phyloP scores from a whole-genome alignment of 2,329 filamentous ascomycete species.

The Diplodia intermedia region DNA sequence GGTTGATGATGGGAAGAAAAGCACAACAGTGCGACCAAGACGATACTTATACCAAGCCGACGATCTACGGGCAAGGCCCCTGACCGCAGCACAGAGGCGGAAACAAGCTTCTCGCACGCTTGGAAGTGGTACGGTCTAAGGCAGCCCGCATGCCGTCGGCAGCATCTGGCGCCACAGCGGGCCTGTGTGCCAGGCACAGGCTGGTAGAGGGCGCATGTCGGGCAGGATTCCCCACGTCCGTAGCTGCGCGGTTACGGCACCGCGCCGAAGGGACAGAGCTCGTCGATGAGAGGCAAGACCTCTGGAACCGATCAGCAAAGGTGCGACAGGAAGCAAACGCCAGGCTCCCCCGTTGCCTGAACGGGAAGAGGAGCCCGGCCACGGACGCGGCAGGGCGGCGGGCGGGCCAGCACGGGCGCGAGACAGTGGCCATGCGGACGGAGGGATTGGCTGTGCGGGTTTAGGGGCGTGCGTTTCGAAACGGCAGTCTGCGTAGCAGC shows the following conservation, averaged over 20 bases:
- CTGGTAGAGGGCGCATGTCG: not conserved
- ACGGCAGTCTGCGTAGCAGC: conserved; percentile 5
- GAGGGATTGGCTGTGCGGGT: conserved; percentile 14
- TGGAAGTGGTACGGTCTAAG: conserved; percentile 1
- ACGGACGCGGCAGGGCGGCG: not conserved
- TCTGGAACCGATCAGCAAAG: conserved; percentile 15
- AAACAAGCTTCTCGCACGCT: conserved; percentile 21
- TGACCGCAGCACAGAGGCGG: conserved; percentile 14
- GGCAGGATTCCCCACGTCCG: conserved; percentile 16
- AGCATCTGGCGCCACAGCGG: conserved; percentile 19
- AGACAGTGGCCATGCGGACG: not conserved
- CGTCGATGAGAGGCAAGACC: conserved; percentile 10
- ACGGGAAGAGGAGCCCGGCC: not conserved
- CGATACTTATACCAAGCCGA: conserved; percentile 22
- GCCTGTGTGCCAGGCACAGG: not conserved
- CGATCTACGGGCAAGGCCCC: conserved; percentile 8
- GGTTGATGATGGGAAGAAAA: conserved; percentile 7
- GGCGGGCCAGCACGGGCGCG: conserved; percentile 1
- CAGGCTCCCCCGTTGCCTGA: not conserved
- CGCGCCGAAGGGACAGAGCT: conserved; percentile 6
- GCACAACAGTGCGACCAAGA: not conserved
- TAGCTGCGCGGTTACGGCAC: conserved; percentile 15
- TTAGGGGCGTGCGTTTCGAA: conserved; percentile 17
- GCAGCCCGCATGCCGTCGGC: conserved; percentile 15
- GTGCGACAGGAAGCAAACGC: conserved; percentile 11